Base-by-base conservation (phyloP, 352 stramenopile species). In the Phytophthora agathidicida region DNA sequence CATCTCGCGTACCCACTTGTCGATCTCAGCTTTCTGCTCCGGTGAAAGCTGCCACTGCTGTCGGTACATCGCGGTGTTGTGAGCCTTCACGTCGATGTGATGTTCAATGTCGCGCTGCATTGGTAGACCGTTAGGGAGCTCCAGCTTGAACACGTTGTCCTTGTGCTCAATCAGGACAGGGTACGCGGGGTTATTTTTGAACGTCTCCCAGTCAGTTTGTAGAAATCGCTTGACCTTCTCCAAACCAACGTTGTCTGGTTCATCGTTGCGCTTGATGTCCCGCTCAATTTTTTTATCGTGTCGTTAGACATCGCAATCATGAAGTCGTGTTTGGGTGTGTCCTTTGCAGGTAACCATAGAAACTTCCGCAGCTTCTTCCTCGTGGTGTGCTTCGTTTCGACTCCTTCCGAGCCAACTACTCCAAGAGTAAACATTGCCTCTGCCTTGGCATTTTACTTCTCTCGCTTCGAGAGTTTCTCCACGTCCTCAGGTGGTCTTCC, bases 311-410 rank as follows among this genome's bases (percentile, higher is more conserved):
- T 11, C 19, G 16, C 32, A 11, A 56, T 14, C 47, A 56, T 33
- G 28, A 45, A 56, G 32, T 46, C 47, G 11, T 41, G 35, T 36
- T 56, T 19, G 20, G 16, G 26, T 7, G 14, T 7, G 7, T 22
- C 20, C 32, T 56, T 45, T 5, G 47, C 28, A 14, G 32, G 38
- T 20, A 53, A 7, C 22, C 53, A 24, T 26, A 60, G 23, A 26
- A 50, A 50, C 38, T 60, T 50, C 5, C 28, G 7, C 17, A 60
- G n/a, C 14, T 50, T 50, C 38, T 60, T 50, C 30, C 38, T 37
- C 26, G 50, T 49, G 3, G 44, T 43, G 38, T 44, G 50, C 37
- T 50, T 50, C 5, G 27, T 60, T 13, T 48, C 11, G 10, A 35
- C 50, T 23, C 38, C 50, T 36, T 20, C n/a, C 32, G 32, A 17